Evolutionary conservation across 495 filamentous ascomycete genomes (phyloP).

Genomic region (Neurospora sp.): DNA sequence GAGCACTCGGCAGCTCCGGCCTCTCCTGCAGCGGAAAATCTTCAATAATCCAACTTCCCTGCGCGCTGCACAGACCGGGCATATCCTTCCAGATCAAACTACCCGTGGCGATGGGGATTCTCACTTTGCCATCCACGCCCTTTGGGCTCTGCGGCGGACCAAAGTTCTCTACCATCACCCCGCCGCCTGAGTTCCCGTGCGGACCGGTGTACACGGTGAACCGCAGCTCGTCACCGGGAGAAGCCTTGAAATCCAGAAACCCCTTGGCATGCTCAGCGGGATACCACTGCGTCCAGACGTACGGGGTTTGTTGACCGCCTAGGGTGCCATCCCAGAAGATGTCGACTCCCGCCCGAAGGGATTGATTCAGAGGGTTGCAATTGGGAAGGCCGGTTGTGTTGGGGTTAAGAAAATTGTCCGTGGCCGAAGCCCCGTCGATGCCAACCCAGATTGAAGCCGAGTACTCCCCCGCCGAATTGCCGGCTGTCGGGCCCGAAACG

Average conservation of each 20-base stretch:
- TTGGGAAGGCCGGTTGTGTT: background rate
- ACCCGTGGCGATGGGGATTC: background rate
- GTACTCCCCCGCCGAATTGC: slow-evolving; percentile 10
- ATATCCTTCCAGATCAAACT: background rate
- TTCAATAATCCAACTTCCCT: slow-evolving; percentile 19
- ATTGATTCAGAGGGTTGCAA: background rate
- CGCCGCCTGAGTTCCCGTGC: background rate
- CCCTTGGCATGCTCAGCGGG: background rate
- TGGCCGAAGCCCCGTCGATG: slow-evolving; percentile 8
- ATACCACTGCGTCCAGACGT: slow-evolving; percentile 15
- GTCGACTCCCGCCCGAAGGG: slow-evolving; percentile 19
- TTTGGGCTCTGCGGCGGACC: slow-evolving; percentile 2
- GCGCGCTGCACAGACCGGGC: slow-evolving; percentile 6
- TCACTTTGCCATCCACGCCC: background rate
- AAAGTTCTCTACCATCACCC: slow-evolving; percentile 14
- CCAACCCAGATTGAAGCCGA: slow-evolving; percentile 20
- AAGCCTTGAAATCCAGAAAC: slow-evolving; percentile 8
- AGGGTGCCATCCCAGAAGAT: slow-evolving; percentile 15
- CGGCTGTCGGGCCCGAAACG: slow-evolving; percentile 12
- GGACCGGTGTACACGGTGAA: background rate
- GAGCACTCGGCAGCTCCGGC: slow-evolving; percentile 12
- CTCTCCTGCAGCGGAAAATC: slow-evolving; percentile 15
- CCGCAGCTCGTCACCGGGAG: slow-evolving; percentile 10
- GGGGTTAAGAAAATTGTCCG: background rate
- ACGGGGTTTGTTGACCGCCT: slow-evolving; percentile 6